phyloP scores from a whole-genome alignment of 192 early-diverging fungal species.

The Haplosporangium gracile region DNA sequence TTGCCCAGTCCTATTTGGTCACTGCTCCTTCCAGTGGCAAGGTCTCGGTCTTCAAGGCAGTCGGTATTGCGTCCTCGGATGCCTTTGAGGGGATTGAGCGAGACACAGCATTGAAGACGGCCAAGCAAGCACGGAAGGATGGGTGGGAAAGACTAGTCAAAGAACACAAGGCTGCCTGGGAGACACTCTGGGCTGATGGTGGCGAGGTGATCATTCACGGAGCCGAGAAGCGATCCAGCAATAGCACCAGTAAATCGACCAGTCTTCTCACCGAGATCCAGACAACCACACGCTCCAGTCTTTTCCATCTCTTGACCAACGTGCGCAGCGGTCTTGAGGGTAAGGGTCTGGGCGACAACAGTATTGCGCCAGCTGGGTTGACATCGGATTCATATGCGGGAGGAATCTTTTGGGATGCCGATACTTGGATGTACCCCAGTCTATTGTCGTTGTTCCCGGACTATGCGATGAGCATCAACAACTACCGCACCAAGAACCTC shows the following conservation, averaged over 20 bases:
- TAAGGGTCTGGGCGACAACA: constrained; percentile 48
- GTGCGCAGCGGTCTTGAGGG: constrained; percentile 42
- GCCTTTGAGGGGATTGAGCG: constrained; percentile 35
- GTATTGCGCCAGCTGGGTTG: constrained; percentile 51
- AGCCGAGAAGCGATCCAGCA: constrained; percentile 23
- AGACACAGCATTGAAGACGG: constrained; percentile 33
- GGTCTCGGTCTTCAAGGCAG: constrained; percentile 38
- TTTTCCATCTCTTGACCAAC: constrained; percentile 48
- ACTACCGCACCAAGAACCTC: constrained; percentile 53
- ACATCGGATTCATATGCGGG: constrained; percentile 54
- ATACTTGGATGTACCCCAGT: constrained; percentile 55
- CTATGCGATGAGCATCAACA: constrained; percentile 57
- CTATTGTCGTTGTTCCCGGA: constrained; percentile 49
- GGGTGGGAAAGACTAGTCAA: constrained; percentile 40
- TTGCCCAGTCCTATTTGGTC: constrained; percentile 38
- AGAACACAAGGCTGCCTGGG: constrained; percentile 46
- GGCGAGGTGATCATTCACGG: constrained; percentile 49
- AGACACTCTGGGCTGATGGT: constrained; percentile 40
- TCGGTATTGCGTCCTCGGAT: constrained; percentile 54
- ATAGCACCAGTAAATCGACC: background rate
- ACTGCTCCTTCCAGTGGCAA: constrained; percentile 7
- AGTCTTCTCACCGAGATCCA: constrained; percentile 39
- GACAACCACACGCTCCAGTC: constrained; percentile 32
- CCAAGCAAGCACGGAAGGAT: constrained; percentile 24
- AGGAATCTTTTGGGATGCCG: constrained; percentile 59